phyloP scores from a whole-genome alignment of 257 asterid species.

The Salvia hispanica region DNA sequence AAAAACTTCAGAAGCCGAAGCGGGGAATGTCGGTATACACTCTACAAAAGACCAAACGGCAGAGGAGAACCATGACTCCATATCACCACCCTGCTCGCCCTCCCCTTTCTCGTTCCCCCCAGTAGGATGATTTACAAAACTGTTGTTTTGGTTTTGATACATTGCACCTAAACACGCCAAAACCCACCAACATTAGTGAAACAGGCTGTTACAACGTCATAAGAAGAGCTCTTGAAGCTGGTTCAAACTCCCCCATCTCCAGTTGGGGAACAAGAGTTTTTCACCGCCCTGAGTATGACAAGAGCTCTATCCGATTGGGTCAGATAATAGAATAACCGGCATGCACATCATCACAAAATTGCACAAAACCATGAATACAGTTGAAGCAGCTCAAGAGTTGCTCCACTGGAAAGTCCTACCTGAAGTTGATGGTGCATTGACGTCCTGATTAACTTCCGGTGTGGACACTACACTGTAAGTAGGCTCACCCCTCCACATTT shows the following conservation, averaged over 20 bases:
- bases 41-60: slow-evolving; percentile 86
- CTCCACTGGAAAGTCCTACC: slow-evolving; percentile 54
- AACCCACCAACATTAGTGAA: slow-evolving; percentile 53
- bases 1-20: slow-evolving; percentile 86
- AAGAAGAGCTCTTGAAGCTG: slow-evolving; percentile 69
- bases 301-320: slow-evolving; percentile 63
- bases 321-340: slow-evolving; percentile 47
- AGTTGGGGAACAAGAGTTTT: slow-evolving; percentile 47
- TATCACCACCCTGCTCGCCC: slow-evolving; percentile 49
- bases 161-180: slow-evolving; percentile 70
- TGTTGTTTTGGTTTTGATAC: slow-evolving; percentile 42
- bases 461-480: slow-evolving; percentile 39
- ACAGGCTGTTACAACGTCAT: slow-evolving; percentile 24
- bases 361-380: slow-evolving; percentile 27
- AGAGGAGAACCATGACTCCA: slow-evolving; percentile 73
- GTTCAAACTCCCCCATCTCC: slow-evolving; percentile 63
- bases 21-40: slow-evolving; percentile 93
- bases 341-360: slow-evolving; percentile 29
- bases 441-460: slow-evolving; percentile 41
- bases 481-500: slow-evolving; percentile 53
- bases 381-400: slow-evolving; percentile 38
- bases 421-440: slow-evolving; percentile 49
- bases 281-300: slow-evolving; percentile 54
- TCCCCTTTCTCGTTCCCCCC: slow-evolving; percentile 55
- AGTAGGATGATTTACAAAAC: slow-evolving; percentile 38